Evolutionary conservation across 371 early-diverging fungal species (phyloP), one percentile per base, ranked within the genome.

Genomic region (Lichtheimia ornata): DNA sequence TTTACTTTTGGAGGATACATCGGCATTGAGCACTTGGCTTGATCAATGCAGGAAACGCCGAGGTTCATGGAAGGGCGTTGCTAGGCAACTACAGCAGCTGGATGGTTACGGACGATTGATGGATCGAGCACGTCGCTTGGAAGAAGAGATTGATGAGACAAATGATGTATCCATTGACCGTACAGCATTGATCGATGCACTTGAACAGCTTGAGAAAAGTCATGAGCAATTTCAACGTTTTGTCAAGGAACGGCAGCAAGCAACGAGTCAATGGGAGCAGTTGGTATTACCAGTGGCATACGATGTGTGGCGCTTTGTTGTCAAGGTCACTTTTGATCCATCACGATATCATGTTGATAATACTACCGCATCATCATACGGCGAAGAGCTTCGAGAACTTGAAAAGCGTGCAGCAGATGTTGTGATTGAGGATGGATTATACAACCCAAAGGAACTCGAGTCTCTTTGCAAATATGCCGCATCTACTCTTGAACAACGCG

Each of bases 151-250:
- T 40, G 78, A 77, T 27, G 65, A 62, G 1, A 64, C 67, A 7
- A 72, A 76, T 22, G 72, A 77, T 2, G 66, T 74, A 0, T 67
- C 72, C 0, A 65, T 81, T 47, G 81, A 81, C 61, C 65, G 71
- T 27, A 62, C 47, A 15, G 65, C 68, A 18, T 55, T 81, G 27
- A 62, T 75, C 11, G 54, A 60, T 35, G 72, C 74, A 14, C 62
- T 76, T 17, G 76, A 76, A 22, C 42, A 49, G 5, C 56, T 81
- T 22, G 74, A 73, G 24, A 61, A 65, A 25, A 50, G 65, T 13
- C 64, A 63, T 51, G 24, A 53, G 3, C 60, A 65, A 18, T 51
- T 81, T 7, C 55, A 56, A 15, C 53, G 50, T 9, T 43, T 53
- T 3, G 43, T 81, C n/a, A 43, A 25, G 12, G 43, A 52, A 17